Percentiles rank a stretch among this genome's conserved stretches.
Conservation (phyloP, 768 basidiomycete genomes). For the Collybia nuda region DNA sequence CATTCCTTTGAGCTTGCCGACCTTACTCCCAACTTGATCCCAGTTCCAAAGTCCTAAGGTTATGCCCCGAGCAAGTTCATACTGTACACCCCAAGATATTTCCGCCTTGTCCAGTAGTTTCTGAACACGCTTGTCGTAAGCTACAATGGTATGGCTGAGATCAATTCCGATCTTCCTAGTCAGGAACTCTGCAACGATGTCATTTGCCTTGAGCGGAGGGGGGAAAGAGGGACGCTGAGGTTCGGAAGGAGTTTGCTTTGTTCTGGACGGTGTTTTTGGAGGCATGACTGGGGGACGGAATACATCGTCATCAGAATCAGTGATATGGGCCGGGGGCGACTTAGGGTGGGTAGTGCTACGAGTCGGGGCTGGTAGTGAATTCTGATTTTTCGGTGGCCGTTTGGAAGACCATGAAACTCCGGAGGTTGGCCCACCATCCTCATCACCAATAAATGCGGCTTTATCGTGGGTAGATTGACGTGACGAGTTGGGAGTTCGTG, state of each 20-base stretch:
- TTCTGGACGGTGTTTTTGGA: background rate
- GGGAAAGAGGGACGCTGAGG: no score
- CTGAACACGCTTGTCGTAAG: conserved; percentile 34
- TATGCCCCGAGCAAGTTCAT: conserved; percentile 44
- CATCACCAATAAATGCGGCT: no score
- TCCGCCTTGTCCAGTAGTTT: conserved; percentile 28
- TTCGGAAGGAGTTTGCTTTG: background rate
- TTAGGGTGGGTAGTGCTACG: no score
- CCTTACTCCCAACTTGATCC: conserved; percentile 29
- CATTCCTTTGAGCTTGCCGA: conserved; percentile 25
- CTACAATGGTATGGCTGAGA: conserved; percentile 28
- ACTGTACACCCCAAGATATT: conserved; percentile 49
- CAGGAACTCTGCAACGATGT: conserved; percentile 5
- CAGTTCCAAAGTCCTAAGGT: conserved; percentile 38
- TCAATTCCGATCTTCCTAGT: conserved; percentile 19
- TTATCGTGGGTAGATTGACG: no score
- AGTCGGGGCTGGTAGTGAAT: no score
- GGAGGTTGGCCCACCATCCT: no score
- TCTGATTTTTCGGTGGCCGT: no score
- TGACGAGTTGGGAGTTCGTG: background rate
- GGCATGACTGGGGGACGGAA: background rate
- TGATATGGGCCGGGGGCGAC: no score
- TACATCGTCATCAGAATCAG: no score
- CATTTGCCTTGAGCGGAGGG: background rate
- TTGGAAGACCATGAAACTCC: no score